phyloP scores from a whole-genome alignment of 2,329 filamentous ascomycete genomes.

The Arthrobotrys iridis region DNA sequence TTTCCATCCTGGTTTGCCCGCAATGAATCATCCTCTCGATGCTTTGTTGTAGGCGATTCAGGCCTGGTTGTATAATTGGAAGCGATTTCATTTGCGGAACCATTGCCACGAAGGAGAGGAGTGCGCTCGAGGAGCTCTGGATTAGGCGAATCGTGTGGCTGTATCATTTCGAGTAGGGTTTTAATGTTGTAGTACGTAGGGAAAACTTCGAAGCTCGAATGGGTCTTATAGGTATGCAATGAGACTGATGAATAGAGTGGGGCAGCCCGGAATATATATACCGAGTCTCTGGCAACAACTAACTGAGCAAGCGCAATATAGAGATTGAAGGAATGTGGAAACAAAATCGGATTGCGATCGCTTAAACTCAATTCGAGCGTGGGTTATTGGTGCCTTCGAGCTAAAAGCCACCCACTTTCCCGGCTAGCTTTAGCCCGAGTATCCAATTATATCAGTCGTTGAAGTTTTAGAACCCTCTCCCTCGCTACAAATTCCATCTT shows the following conservation, averaged over 20 bases:
- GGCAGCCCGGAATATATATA: neutral
- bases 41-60: neutral
- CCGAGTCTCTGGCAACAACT: neutral
- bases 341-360: conserved; percentile 5
- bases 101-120: conserved; percentile 6
- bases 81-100: neutral
- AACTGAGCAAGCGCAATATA: neutral
- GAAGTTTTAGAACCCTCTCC: neutral
- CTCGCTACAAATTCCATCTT: neutral
- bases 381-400: neutral
- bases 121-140: conserved; percentile 14
- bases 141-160: neutral
- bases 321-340: neutral
- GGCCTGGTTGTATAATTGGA: conserved; percentile 10
- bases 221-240: neutral
- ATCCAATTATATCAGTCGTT: neutral
- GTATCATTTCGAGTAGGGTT: conserved; percentile 25
- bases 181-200: neutral
- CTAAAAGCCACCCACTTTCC: conserved; percentile 13
- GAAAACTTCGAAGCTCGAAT: neutral
- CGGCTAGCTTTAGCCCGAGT: conserved; percentile 8
- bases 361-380: neutral
- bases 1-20: neutral
- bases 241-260: too few relatives aligned
- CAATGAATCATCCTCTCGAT: neutral